Evolutionary conservation across 202 grass and related monocot genomes (phyloP).

Genomic region (Hordeum pubiflorum): DNA sequence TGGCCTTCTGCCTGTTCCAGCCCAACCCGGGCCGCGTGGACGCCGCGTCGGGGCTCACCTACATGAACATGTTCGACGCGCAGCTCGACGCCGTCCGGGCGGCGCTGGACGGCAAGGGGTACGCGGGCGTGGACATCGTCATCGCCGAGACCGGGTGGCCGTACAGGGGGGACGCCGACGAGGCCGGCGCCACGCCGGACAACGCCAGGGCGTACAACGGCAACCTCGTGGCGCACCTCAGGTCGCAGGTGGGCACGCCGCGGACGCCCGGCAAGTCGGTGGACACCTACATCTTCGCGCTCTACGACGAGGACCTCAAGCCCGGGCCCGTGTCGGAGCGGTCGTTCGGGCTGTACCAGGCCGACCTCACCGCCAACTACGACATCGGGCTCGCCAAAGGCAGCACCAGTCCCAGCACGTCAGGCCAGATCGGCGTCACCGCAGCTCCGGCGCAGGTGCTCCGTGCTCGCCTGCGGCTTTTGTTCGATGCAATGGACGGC

Average conservation of each 20-base stretch:
- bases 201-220: slow-evolving; percentile 78
- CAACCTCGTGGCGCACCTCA: slow-evolving; percentile 82
- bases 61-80: slow-evolving; percentile 99
- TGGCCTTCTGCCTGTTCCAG: slow-evolving; percentile 97
- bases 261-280: slow-evolving; percentile 72
- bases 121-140: slow-evolving; percentile 61
- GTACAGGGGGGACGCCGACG: slow-evolving; percentile 69
- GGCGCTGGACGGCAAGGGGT: slow-evolving; percentile 68
- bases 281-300: slow-evolving; percentile 87
- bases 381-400: slow-evolving; percentile 51
- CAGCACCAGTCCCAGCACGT: background rate
- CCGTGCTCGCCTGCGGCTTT: background rate
- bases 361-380: slow-evolving; percentile 74
- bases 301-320: slow-evolving; percentile 99
- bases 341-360: slow-evolving; percentile 76
- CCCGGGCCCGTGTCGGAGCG: slow-evolving; percentile 65
- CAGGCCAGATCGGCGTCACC: slow-evolving; percentile 3
- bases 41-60: slow-evolving; percentile 57
- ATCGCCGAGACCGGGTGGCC: slow-evolving; percentile 97
- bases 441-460: slow-evolving; percentile 39
- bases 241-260: slow-evolving; percentile 62
- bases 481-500: background rate
- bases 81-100: slow-evolving; percentile 83
- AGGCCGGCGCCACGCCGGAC: slow-evolving; percentile 67
- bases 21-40: slow-evolving; percentile 71